Conservation (phyloP, 441 rosid species). For the Jatropha multifida region DNA sequence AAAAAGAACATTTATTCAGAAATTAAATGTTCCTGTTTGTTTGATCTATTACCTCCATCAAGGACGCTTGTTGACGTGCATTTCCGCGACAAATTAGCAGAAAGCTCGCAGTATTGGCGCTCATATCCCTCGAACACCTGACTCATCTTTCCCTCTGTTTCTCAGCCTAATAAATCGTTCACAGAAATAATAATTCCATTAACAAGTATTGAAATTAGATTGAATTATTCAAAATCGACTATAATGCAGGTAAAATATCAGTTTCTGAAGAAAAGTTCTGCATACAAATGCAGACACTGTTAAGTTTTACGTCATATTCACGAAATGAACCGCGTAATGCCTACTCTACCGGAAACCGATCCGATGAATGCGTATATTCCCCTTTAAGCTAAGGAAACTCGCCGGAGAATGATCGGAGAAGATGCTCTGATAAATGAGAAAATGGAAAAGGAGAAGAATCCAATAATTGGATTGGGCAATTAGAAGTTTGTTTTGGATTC, state of each 20-base stretch:
- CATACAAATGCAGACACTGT: not conserved
- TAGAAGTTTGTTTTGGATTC: not conserved
- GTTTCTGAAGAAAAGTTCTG: not conserved
- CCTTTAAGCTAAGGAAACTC: not conserved
- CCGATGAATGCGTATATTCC: not conserved
- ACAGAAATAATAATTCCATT: not conserved
- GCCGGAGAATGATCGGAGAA: constrained; percentile 12
- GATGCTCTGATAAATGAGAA: not conserved
- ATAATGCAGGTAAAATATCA: not conserved
- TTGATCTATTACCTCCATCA: constrained; percentile 55
- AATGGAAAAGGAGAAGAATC: not conserved
- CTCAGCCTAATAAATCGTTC: not conserved
- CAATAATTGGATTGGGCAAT: not conserved
- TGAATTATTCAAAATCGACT: not conserved
- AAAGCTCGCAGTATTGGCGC: constrained; percentile 84
- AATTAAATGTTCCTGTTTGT: not conserved
- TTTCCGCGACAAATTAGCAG: constrained; percentile 65
- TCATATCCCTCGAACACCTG: constrained; percentile 73
- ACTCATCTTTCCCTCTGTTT: constrained; percentile 50
- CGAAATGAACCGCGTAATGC: not conserved
- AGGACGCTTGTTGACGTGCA: constrained; percentile 56
- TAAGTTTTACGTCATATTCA: constrained; percentile 7
- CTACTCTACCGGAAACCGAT: not conserved
- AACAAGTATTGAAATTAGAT: not conserved
- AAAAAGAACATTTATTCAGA: not conserved